Percentiles rank a stretch among this genome's conserved stretches.
Evolutionary conservation across 371 early-diverging fungal species (phyloP).

Genomic region (Zychaea mexicana): DNA sequence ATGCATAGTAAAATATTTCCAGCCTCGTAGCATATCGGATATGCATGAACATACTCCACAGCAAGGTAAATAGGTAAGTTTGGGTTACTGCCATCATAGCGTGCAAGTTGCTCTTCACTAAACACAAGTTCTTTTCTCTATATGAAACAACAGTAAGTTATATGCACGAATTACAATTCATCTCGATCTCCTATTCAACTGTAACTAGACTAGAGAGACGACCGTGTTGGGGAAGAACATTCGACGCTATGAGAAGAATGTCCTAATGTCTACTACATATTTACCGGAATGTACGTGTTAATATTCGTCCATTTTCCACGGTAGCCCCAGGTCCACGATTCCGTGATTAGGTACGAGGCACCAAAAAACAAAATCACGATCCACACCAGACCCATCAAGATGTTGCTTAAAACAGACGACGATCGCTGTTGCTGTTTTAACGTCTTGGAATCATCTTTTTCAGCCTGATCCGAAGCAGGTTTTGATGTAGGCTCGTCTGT

Average conservation of each 20-base stretch:
- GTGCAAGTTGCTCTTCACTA: constrained; percentile 73
- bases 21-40: too few species aligned
- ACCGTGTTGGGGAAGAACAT: too few species aligned
- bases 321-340: constrained; percentile 80
- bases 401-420: not conserved
- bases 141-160: not conserved
- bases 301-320: constrained; percentile 75
- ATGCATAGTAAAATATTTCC: too few species aligned
- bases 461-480: not conserved
- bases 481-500: not conserved
- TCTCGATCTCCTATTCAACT: not conserved
- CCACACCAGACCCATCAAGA: constrained; percentile 32
- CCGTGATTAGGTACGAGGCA: constrained; percentile 74
- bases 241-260: too few species aligned
- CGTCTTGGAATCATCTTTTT: not conserved
- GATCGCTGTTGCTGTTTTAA: not conserved
- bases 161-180: not conserved
- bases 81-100: constrained; percentile 81
- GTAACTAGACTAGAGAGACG: too few species aligned
- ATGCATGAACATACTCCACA: constrained; percentile 64
- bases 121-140: constrained; percentile 62
- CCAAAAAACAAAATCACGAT: constrained; percentile 52
- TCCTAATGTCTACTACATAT: too few species aligned
- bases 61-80: constrained; percentile 86
- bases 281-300: constrained; percentile 74